These are phyloP conservation scores for Cladosporium sp. DNA, from an alignment of 2,329 filamentous ascomycete genomes.

Conservation along the genomic window DNA sequence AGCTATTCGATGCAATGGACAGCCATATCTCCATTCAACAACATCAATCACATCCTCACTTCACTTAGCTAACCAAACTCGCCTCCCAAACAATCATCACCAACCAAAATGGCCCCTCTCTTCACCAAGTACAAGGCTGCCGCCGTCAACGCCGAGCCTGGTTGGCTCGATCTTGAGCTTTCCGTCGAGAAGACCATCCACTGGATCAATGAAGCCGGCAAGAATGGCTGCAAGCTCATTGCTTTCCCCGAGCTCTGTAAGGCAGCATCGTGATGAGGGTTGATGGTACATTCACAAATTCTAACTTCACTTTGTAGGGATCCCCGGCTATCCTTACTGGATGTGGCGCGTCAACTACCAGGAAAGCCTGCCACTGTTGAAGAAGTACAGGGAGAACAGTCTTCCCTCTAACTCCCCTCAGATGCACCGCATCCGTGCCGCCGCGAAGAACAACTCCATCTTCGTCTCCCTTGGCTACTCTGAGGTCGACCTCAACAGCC, in stretches of 20 bases:
- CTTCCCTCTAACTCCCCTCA: constrained; percentile 48
- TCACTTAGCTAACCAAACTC: neutral
- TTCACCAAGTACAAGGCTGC: constrained; percentile 50
- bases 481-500: constrained; percentile 48
- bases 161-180: constrained; percentile 55
- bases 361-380: constrained; percentile 36
- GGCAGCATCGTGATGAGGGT: constrained; percentile 39
- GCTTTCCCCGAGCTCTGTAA: constrained; percentile 48
- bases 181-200: constrained; percentile 54
- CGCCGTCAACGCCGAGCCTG: constrained; percentile 42
- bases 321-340: constrained; percentile 42
- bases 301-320: constrained; percentile 19
- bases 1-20: neutral
- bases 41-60: neutral
- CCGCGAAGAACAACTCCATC: constrained; percentile 40
- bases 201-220: constrained; percentile 54
- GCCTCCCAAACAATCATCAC: neutral
- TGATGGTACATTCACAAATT: neutral
- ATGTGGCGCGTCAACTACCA: constrained; percentile 37
- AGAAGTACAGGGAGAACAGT: constrained; percentile 50
- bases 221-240: constrained; percentile 52
- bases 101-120: constrained; percentile 31
- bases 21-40: neutral
- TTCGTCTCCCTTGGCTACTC: constrained; percentile 54
- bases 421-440: constrained; percentile 46